Percentiles rank a stretch among this genome's conserved stretches.
Conservation (phyloP, 2,329 filamentous ascomycete genomes). For the Aurifilum marmelostoma region DNA sequence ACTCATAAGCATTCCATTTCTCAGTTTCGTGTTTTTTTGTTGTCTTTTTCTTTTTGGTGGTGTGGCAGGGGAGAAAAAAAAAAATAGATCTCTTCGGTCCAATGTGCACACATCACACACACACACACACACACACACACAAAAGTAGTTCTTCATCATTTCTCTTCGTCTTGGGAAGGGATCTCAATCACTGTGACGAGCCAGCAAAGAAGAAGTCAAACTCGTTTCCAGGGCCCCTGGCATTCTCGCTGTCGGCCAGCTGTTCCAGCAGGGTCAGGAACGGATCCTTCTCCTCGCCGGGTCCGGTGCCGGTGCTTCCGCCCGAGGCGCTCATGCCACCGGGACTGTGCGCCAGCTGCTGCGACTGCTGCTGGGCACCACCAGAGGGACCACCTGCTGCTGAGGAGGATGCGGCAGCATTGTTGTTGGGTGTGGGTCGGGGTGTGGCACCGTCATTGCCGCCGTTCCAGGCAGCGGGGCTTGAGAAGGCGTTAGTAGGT, state of each 20-base stretch:
- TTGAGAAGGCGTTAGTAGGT: constrained; percentile 57
- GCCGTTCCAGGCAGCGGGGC: constrained; percentile 54
- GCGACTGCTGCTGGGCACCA: constrained; percentile 17
- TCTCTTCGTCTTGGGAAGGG: no score
- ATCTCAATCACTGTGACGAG: constrained; percentile 13
- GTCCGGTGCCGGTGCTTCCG: constrained; percentile 49
- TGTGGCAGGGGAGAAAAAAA: background rate
- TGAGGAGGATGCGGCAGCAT: background rate
- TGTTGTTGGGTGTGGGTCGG: constrained; percentile 23
- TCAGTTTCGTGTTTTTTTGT: background rate
- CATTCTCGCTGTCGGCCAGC: constrained; percentile 78
- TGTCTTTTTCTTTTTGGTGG: background rate
- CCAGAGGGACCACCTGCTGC: constrained; percentile 24
- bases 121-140: background rate
- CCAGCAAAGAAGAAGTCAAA: constrained; percentile 73
- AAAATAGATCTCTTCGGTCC: background rate
- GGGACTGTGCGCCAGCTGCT: constrained; percentile 45
- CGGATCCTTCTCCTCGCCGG: constrained; percentile 73
- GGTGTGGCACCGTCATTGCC: constrained; percentile 39
- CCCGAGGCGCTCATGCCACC: constrained; percentile 54
- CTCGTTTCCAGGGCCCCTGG: constrained; percentile 69
- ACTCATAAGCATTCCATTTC: background rate
- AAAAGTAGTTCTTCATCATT: background rate
- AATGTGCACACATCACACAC: background rate
- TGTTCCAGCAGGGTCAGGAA: constrained; percentile 81